Base-by-base conservation (phyloP, 768 basidiomycete genomes). In the Suillus spraguei region DNA sequence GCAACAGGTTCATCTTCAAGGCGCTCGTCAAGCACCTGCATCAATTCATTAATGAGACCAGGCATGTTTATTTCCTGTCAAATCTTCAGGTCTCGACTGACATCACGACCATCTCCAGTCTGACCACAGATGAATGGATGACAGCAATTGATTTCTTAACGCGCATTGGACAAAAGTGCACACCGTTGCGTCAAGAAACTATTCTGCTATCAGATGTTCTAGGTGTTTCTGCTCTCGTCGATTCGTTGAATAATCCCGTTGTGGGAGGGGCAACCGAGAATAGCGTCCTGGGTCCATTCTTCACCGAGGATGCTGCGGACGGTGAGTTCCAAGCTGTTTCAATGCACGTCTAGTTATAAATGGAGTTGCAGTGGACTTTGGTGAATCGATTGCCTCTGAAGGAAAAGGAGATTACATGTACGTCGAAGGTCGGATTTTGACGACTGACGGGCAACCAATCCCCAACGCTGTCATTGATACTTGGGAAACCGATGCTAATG, bases 121-220 rank as follows among this genome's bases (percentile, higher is more conserved):
- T 95, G 59, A 92, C 92, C 20, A 90, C 87, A 1, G 89, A 94
- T 3, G 94, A 95, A 79, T 95, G 94, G 94, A 88, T 88, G 89
- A 74, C 82, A 20, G 80, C 91, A 2, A 88, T 95, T 68, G 73
- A 90, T 63, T 95, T 95, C 76, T 77, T 95, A 63, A 95, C 93
- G 0, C 78, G 80, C 9, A 84, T 83, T 0, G 94, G 94, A 8
- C 80, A 95, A 74, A 91, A 76, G 64, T 92, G 87, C 73, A 86
- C 88, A 0, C 83, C 86, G 39, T 73, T 91, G 59, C 85, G 86
- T 38, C 85, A 85, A 78, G 93, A 95, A 71, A 91, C 91, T 73
- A 93, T 95, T 68, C 84, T 95, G 8, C 82, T 95, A n/a, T 93
- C 91, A 1, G 94, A 95, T 70, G 82, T 85, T 0, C 78, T 95